These are phyloP conservation scores for Wickerhamomyces alni DNA, from an alignment of 805 yeast species.

Conservation along the genomic window DNA sequence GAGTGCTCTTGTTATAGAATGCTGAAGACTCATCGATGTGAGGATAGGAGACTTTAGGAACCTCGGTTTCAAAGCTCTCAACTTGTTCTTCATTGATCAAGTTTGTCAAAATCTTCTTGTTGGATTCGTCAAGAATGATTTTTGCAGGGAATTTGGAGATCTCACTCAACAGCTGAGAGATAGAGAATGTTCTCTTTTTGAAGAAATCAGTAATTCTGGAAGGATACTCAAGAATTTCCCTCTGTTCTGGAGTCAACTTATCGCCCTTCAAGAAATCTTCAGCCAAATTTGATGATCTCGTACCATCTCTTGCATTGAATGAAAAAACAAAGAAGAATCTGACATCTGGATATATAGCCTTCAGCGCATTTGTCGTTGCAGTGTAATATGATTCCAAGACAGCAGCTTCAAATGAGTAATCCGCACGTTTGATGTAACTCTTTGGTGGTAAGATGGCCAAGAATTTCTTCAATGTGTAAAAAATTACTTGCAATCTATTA, in stretches of 20 bases:
- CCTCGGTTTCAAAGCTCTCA: conserved; percentile 19
- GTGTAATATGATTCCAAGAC: conserved; percentile 27
- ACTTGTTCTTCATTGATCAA: conserved; percentile 24
- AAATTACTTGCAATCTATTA: conserved; percentile 20
- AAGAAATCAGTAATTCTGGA: conserved; percentile 24
- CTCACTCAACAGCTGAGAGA: conserved; percentile 16
- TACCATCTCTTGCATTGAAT: conserved; percentile 30
- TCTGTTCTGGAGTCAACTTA: conserved; percentile 9
- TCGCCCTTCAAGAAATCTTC: conserved; percentile 2
- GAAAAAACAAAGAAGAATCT: conserved; percentile 29
- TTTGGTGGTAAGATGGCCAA: conserved; percentile 17
- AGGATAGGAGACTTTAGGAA: conserved; percentile 18
- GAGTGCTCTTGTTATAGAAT: conserved; percentile 16
- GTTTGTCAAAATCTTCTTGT: conserved; percentile 17
- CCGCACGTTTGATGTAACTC: conserved; percentile 3
- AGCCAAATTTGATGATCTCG: conserved; percentile 18
- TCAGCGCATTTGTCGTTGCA: conserved; percentile 26
- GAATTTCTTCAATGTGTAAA: conserved; percentile 20
- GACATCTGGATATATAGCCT: conserved; percentile 30
- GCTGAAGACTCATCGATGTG: conserved; percentile 18
- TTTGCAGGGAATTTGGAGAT: conserved; percentile 23
- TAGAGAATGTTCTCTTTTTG: conserved; percentile 19
- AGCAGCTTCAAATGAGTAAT: conserved; percentile 12
- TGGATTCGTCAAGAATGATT: conserved; percentile 21
- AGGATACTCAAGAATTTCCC: conserved; percentile 21